Evolutionary conservation across 1,284 basidiomycete genomes (phyloP).

Genomic region (Ganoderma boninense): DNA sequence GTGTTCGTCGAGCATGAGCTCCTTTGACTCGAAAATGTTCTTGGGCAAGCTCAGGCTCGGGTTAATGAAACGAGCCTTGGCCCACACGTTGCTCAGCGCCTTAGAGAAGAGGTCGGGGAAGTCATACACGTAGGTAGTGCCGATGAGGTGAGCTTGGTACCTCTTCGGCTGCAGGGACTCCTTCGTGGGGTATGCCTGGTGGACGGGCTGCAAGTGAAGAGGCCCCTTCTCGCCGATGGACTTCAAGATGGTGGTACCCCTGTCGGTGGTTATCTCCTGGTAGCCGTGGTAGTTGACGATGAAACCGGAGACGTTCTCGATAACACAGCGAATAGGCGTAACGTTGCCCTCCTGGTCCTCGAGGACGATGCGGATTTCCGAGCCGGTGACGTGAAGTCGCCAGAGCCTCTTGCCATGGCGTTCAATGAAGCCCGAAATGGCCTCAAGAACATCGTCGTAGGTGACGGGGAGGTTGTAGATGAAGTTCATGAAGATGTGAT

Average conservation of each 20-base stretch:
- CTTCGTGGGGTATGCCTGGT: slow-evolving; percentile 94
- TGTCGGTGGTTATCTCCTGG: slow-evolving; percentile 97
- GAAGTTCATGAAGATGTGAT: slow-evolving; percentile 98
- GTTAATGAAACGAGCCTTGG: slow-evolving; percentile 71
- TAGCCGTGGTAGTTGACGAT: slow-evolving; percentile 99
- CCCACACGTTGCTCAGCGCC: slow-evolving; percentile 94
- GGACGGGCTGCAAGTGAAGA: slow-evolving; percentile 92
- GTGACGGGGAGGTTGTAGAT: slow-evolving; percentile 96
- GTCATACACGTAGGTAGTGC: slow-evolving; percentile 99
- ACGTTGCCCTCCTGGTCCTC: slow-evolving; percentile 94
- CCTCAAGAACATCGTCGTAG: slow-evolving; percentile 96
- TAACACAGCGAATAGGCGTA: slow-evolving; percentile 95
- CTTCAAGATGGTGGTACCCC: slow-evolving; percentile 93
- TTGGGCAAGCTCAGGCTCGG: slow-evolving; percentile 80
- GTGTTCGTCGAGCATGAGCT: slow-evolving; percentile 95
- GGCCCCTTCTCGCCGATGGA: slow-evolving; percentile 96
- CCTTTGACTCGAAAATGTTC: slow-evolving; percentile 82
- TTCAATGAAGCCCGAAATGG: slow-evolving; percentile 97
- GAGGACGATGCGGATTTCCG: slow-evolving; percentile 95
- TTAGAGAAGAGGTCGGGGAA: slow-evolving; percentile 99
- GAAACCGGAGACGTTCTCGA: slow-evolving; percentile 99
- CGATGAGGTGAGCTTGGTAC: slow-evolving; percentile 98
- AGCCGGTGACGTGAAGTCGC: slow-evolving; percentile 97
- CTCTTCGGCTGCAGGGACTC: slow-evolving; percentile 99
- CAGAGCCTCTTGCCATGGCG: slow-evolving; percentile 97